Evolutionary conservation across 768 basidiomycete genomes (phyloP).

Genomic region (Coprinopsis cinerea): DNA sequence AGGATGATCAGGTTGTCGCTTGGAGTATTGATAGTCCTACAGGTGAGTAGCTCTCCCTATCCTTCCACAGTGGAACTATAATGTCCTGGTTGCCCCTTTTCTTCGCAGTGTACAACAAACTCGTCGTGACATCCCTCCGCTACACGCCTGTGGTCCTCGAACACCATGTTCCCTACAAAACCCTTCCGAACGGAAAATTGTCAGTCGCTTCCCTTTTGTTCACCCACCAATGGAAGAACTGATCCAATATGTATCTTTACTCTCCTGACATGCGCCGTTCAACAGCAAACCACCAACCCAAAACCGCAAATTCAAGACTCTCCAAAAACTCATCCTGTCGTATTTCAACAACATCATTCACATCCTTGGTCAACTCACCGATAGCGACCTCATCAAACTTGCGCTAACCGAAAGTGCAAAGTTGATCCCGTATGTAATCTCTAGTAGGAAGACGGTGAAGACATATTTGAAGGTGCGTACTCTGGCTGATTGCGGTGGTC

Average conservation of each 20-base stretch:
- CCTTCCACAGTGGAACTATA: not conserved
- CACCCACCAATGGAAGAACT: constrained; percentile 3
- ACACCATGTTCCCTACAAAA: constrained; percentile 87
- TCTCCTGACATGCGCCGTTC: no score
- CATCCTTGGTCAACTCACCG: constrained; percentile 69
- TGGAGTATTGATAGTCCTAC: constrained; percentile 83
- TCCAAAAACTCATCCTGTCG: constrained; percentile 84
- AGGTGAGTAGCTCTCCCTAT: constrained; percentile 37
- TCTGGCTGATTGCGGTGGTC: not conserved
- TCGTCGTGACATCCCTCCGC: constrained; percentile 77
- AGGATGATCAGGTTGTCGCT: constrained; percentile 70
- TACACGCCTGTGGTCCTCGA: constrained; percentile 88
- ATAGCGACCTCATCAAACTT: constrained; percentile 57
- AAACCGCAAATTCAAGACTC: constrained; percentile 71
- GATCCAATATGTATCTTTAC: no score
- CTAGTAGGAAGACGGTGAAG: constrained; percentile 80
- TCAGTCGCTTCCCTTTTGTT: constrained; percentile 32
- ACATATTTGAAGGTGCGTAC: constrained; percentile 72
- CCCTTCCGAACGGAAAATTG: constrained; percentile 78
- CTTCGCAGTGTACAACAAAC: constrained; percentile 97
- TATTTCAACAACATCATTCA: constrained; percentile 86
- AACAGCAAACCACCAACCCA: constrained; percentile 79
- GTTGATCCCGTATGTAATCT: constrained; percentile 81
- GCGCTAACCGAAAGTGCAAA: constrained; percentile 84
- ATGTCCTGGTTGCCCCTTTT: no score